Evolutionary conservation across 441 rosid genomes (phyloP), one percentile per base, ranked within the genome.

Genomic region (Macaranga tanarius): DNA sequence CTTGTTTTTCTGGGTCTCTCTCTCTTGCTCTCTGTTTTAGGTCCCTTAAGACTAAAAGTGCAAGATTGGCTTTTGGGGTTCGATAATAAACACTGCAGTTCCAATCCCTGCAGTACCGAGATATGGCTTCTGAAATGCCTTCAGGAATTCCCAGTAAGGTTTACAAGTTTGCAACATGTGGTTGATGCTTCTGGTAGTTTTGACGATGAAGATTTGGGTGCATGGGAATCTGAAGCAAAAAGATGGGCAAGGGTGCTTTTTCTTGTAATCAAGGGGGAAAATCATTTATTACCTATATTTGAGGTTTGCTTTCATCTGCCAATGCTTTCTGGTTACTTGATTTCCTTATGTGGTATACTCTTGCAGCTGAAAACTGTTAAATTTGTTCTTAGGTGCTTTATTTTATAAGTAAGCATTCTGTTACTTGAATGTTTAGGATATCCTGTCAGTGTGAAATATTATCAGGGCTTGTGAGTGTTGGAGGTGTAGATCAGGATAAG

Each of bases 161-260:
- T 90, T 74, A 70, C 83, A 55, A 78, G 83, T 74, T 77, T 73
- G 76, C 77, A 31, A n/a, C 7, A 58, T 63, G 70, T 72, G 62
- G 78, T 55, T 79, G 86, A 79, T 79, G 65, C 73, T 62, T 56
- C 65, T 25, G 67, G 71, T 73, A 75, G 79, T 80, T 90, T 77
- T 78, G 93, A 95, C 78, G 99, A 95, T 73, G 99, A 85, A 82
- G 99, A 95, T 79, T 76, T 92, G 82, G 89, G 84, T 80, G 91
- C 92, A 60, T 95, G 99, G 99, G 97, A 92, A 76, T 81, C 72
- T 77, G 92, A 90, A 84, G 89, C 90, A 23, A 95, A 83, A 84
- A 86, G 95, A 83, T 95, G 99, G 99, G 85, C 91, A 71, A 84
- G 90, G 76, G 79, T 88, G 62, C 83, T 95, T 65, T 89, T 95